Base-by-base conservation (phyloP, 2,329 filamentous ascomycete genomes). In the Teratosphaeria zuluensis region DNA sequence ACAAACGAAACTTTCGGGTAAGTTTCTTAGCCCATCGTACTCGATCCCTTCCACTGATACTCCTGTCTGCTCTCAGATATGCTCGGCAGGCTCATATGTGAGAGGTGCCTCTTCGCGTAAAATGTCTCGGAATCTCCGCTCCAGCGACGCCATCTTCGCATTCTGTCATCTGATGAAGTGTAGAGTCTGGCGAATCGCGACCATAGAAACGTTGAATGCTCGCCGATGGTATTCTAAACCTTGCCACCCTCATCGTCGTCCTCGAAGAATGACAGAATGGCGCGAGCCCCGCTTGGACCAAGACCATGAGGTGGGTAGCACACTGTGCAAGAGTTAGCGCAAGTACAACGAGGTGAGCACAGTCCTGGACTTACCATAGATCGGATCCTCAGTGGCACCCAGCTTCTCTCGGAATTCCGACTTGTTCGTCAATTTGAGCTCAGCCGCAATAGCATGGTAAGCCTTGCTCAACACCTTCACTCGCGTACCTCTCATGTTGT, bases 381-480 rank as follows among this genome's bases (percentile, higher is more conserved):
- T 85, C 54, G 88, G 85, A 69, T 96, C 91, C 61, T 92, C 90
- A 59, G 84, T 78, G 4, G 89, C 89, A 56, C 92, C 92, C 72
- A 96, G 84, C 80, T 96, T 96, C 77, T 89, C 87, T 61, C 92
- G 81, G 78, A 96, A 96, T 72, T 92, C 90, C 57, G 84, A 87
- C 83, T 95, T 96, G 70, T 88, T 84, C 53, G 86, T 87, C 63
- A 95, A 80, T 65, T 88, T 87, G 65, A 95, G 84, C 71, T 92
- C 90, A 68, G 88, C 88, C 51, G 89, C 87, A 54, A 96, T 77
- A 3, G 89, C 84, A 65, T 88, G 84, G 76, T 96, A 96, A 0
- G 89, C 91, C 67, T 86, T 87, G 67, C 86, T 85, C 58, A 96
- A 78, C 72, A 95, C 86, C 77, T 86, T 90, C 61, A 92, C 87